A percentile compares a stretch with the other conserved stretches of the same genome.
Conservation (phyloP, 116 monocot genomes). For the Dioscorea cayenensis region DNA sequence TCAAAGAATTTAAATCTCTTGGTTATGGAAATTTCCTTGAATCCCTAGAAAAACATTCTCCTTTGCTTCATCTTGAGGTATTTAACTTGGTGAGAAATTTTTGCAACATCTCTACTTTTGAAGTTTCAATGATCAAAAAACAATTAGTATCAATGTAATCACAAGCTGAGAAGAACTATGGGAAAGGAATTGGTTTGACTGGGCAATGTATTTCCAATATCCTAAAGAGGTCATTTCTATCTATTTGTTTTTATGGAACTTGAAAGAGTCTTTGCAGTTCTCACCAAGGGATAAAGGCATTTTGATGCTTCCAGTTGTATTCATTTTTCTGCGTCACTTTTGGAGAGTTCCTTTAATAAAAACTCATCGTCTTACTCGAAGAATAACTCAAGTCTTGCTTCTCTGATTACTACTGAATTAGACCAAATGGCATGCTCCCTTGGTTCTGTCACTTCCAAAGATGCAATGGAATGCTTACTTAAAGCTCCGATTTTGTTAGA, state of each 20-base stretch:
- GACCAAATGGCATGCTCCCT: neutral
- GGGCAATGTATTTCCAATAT: conserved; percentile 31
- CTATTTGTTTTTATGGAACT: conserved; percentile 43
- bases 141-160: conserved; percentile 60
- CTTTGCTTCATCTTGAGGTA: conserved; percentile 38
- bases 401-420: conserved; percentile 9
- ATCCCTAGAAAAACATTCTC: conserved; percentile 53
- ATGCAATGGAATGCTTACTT: conserved; percentile 71
- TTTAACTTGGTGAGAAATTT: conserved; percentile 14
- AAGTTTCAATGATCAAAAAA: conserved; percentile 33
- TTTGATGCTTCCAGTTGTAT: conserved; percentile 28
- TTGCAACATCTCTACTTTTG: conserved; percentile 15
- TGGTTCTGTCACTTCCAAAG: conserved; percentile 30
- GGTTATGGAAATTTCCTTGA: conserved; percentile 69
- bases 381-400: conserved; percentile 1
- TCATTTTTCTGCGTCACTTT: conserved; percentile 51
- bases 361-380: conserved; percentile 5
- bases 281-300: conserved; percentile 21
- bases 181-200: conserved; percentile 16
- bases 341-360: conserved; percentile 30
- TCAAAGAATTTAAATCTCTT: conserved; percentile 56
- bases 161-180: conserved; percentile 37
- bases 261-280: conserved; percentile 17
- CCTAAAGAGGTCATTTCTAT: conserved; percentile 75
- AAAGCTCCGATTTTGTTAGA: conserved; percentile 88